Evolutionary conservation across 106 monocot genomes (phyloP).

Genomic region (Dioscorea alata): DNA sequence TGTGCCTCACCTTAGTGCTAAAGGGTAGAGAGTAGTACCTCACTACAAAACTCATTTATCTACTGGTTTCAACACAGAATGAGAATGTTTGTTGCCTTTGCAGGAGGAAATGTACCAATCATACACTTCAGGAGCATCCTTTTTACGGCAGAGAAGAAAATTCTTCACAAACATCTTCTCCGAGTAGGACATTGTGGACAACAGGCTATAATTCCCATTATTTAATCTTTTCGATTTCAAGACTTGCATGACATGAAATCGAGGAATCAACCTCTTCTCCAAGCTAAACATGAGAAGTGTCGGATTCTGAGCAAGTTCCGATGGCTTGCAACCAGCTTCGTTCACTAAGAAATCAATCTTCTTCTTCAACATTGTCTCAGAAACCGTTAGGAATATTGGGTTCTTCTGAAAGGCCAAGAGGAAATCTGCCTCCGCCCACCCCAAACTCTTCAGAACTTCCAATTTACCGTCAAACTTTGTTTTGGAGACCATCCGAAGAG

Average conservation of each 20-base stretch:
- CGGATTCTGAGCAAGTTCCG: constrained; percentile 3
- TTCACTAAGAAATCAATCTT: constrained; percentile 17
- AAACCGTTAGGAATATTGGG: background rate
- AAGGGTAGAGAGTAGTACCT: too few relatives aligned
- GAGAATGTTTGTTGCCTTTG: too few relatives aligned
- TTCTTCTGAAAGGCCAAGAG: background rate
- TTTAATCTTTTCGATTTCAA: background rate
- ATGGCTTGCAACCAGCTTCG: constrained; percentile 6
- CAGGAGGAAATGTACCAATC: too few relatives aligned
- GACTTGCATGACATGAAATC: constrained; percentile 1
- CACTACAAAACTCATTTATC: too few relatives aligned
- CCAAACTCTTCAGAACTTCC: constrained; percentile 7
- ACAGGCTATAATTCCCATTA: background rate
- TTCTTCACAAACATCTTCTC: constrained; percentile 2
- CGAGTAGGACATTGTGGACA: background rate
- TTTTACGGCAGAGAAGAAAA: background rate
- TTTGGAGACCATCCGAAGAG: background rate
- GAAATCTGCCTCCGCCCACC: constrained; percentile 17
- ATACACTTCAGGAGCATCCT: too few relatives aligned
- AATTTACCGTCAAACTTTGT: background rate
- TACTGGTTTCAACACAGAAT: too few relatives aligned
- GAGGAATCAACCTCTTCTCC: constrained; percentile 9
- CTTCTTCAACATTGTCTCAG: background rate
- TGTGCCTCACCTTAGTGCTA: too few relatives aligned
- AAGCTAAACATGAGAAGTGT: constrained; percentile 17